Evolutionary conservation across 2,329 filamentous ascomycete species (phyloP).

Genomic region (Penicillium nordicum): DNA sequence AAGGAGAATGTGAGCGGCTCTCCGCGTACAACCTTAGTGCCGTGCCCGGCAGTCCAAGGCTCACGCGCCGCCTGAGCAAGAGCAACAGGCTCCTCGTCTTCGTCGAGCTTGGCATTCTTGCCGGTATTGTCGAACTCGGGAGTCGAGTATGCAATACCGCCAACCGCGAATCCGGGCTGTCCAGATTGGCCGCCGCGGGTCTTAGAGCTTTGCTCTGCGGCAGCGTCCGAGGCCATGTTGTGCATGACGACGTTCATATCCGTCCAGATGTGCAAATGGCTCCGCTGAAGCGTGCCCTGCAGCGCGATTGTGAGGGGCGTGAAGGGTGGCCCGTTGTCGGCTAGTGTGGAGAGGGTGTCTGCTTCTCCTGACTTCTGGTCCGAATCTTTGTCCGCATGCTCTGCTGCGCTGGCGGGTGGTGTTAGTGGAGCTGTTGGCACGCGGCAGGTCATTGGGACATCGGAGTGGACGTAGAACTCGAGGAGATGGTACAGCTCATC

Average conservation of each 20-base stretch:
- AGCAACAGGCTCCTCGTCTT: slow-evolving; percentile 46
- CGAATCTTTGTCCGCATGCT: slow-evolving; percentile 31
- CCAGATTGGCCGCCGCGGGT: slow-evolving; percentile 41
- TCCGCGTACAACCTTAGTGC: slow-evolving; percentile 73
- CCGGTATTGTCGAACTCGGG: slow-evolving; percentile 60
- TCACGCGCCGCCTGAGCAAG: slow-evolving; percentile 44
- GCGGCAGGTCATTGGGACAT: slow-evolving; percentile 88
- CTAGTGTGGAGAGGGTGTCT: slow-evolving; percentile 39
- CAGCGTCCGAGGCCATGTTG: slow-evolving; percentile 34
- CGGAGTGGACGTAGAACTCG: slow-evolving; percentile 95
- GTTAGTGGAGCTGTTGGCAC: slow-evolving; percentile 71
- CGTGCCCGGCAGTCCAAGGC: slow-evolving; percentile 48
- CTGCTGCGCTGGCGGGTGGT: slow-evolving; percentile 13
- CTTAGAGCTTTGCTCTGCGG: slow-evolving; percentile 51
- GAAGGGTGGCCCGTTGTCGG: slow-evolving; percentile 35
- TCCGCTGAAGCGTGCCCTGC: slow-evolving; percentile 81
- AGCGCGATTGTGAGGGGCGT: slow-evolving; percentile 86
- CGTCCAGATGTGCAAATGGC: slow-evolving; percentile 86
- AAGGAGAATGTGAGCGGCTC: slow-evolving; percentile 77
- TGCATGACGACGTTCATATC: slow-evolving; percentile 87
- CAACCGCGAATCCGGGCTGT: slow-evolving; percentile 73
- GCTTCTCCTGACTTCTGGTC: slow-evolving; percentile 48
- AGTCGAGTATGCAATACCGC: slow-evolving; percentile 81
- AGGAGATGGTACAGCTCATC: slow-evolving; percentile 55
- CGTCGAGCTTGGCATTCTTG: slow-evolving; percentile 14